phyloP scores from a whole-genome alignment of 2,329 filamentous ascomycete genomes.

The Cephalotrichum gorgonifer region DNA sequence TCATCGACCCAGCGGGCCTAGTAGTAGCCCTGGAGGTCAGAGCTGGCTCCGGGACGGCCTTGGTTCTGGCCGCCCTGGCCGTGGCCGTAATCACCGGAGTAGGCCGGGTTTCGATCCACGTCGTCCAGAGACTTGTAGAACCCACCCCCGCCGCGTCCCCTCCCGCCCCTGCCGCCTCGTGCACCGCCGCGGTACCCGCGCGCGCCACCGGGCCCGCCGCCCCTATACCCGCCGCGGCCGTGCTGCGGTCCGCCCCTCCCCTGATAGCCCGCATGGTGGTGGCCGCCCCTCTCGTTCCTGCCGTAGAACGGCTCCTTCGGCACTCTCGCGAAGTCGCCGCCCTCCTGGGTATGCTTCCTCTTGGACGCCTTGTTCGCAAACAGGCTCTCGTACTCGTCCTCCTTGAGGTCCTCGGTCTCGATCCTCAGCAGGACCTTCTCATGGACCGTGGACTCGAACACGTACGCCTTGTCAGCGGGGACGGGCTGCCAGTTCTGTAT shows the following conservation, averaged over 20 bases:
- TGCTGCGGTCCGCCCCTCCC: conserved; percentile 28
- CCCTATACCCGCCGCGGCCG: conserved; percentile 26
- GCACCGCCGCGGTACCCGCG: conserved; percentile 27
- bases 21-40: conserved; percentile 31
- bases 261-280: conserved; percentile 27
- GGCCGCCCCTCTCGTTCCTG: conserved; percentile 16
- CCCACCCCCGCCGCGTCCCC: conserved; percentile 37
- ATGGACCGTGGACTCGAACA: conserved; percentile 74
- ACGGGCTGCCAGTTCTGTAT: conserved; percentile 81
- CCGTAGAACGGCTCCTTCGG: conserved; percentile 8
- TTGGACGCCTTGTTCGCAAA: conserved; percentile 51
- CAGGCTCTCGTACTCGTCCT: conserved; percentile 53
- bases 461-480: conserved; percentile 56
- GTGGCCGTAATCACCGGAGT: conserved; percentile 38
- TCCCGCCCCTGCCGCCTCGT: conserved; percentile 28
- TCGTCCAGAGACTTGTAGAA: conserved; percentile 62
- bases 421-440: conserved; percentile 80
- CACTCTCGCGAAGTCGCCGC: conserved; percentile 6
- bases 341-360: conserved; percentile 50
- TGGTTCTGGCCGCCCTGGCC: conserved; percentile 12
- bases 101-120: conserved; percentile 37
- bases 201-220: conserved; percentile 20
- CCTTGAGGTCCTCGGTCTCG: conserved; percentile 55
- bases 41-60: conserved; percentile 13
- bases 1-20: too few species aligned